A percentile compares a stretch with the other conserved stretches of the same genome.
Evolutionary conservation across 192 early-diverging fungal species (phyloP).

Genomic region (Coemansia sp.): DNA sequence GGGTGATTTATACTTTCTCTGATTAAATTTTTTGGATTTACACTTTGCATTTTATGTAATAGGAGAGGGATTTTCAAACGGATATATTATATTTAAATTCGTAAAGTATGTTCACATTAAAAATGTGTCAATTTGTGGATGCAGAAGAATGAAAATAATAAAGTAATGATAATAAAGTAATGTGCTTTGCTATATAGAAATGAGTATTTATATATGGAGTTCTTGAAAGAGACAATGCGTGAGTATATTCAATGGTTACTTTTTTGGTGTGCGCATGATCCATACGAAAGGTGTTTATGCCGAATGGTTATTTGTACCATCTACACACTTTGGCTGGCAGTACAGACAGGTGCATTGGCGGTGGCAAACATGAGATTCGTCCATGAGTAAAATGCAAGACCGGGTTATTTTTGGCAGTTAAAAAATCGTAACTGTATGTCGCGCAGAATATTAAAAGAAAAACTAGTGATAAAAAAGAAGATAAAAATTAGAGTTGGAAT

Average conservation of each 20-base stretch:
- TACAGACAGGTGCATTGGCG: slow-evolving; percentile 14
- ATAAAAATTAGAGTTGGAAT: not conserved
- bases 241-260: too few relatives aligned
- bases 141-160: too few relatives aligned
- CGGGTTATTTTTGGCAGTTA: not conserved
- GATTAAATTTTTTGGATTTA: not conserved
- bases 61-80: not conserved
- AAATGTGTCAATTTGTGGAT: too few relatives aligned
- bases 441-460: not conserved
- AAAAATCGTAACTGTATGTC: not conserved
- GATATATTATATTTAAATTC: not conserved
- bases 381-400: not conserved
- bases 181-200: not conserved
- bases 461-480: not conserved
- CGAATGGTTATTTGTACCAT: not conserved
- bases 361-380: not conserved
- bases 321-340: slow-evolving; percentile 7
- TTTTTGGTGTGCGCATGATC: not conserved
- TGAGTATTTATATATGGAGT: not conserved
- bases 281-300: not conserved
- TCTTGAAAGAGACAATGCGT: not conserved
- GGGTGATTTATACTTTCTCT: too few relatives aligned
- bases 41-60: not conserved
- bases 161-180: not conserved
- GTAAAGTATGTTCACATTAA: too few relatives aligned